Conservation (phyloP, 2,329 filamentous ascomycete species). For the Aaosphaeria pasadenensis region DNA sequence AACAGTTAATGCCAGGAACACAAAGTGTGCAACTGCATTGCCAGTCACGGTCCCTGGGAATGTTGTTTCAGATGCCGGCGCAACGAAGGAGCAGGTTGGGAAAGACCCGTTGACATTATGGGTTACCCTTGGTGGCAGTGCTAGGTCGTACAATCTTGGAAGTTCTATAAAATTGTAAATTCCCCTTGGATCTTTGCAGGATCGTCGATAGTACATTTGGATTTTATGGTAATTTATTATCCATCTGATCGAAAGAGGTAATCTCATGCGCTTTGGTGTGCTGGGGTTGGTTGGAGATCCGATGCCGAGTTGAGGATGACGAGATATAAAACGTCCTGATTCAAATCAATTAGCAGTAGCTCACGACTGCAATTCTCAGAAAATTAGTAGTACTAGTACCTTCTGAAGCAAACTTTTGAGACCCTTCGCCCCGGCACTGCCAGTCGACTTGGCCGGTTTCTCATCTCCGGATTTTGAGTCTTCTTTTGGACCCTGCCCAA, state of each 20-base stretch:
- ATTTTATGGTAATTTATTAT: no score
- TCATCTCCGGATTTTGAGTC: no score
- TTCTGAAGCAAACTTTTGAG: neutral
- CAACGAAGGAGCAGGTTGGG: conserved; percentile 50
- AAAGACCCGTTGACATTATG: conserved; percentile 34
- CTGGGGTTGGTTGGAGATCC: no score
- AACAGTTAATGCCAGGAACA: conserved; percentile 43
- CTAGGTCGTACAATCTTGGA: conserved; percentile 9
- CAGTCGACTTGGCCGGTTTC: no score
- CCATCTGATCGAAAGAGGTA: no score
- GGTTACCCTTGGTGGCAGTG: conserved; percentile 21
- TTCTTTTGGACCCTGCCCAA: neutral
- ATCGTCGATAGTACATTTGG: no score
- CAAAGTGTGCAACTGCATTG: conserved; percentile 47
- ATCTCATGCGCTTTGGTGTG: no score
- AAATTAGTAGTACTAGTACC: neutral
- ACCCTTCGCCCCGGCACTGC: no score
- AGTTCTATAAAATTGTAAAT: conserved; percentile 1
- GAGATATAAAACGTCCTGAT: neutral
- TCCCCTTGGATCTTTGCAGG: neutral
- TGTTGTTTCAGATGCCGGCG: conserved; percentile 39
- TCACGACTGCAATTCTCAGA: neutral
- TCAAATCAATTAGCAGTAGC: neutral
- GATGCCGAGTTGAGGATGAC: neutral
- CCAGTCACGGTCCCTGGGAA: conserved; percentile 52